Evolutionary conservation across 2,329 filamentous ascomycete species (phyloP), one percentile per base, ranked within the genome.

Genomic region (Corynespora cassiicola): DNA sequence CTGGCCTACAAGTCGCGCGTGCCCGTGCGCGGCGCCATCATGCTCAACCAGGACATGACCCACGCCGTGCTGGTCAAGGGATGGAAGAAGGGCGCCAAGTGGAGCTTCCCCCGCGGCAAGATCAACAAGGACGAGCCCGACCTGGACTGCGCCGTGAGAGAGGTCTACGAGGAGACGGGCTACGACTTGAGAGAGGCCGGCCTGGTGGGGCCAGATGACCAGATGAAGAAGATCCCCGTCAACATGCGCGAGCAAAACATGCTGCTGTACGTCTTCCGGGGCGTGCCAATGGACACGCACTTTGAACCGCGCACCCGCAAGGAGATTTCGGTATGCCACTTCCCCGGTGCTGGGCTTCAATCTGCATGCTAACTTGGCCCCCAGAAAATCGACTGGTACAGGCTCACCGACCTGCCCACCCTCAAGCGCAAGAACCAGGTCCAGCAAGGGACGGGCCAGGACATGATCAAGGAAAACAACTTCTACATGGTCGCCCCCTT

Each of bases 401-500:
- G 85, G 54, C 75, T 99, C 25, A 87, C 87, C 0, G 90, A 96
- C 45, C 78, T 99, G 17, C 92, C 94, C 1, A 89, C 88, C 0
- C 84, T 89, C 56, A 84, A 85, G 38, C 88, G 87, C 65, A 83
- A 78, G 52, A 74, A 74, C 9, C 77, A 81, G 37, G 78, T 83
- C n/a, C 78, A 82, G 29, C 78, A 85, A 33, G 72, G 68, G 10
- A 67, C 66, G 21, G 74, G 74, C 10, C 76, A 79, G 22, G 76
- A 80, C 9, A 70, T 72, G 19, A 70, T 81, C 9, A 88, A 86
- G 54, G 84, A 84, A 25, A 90, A 88, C 66, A 96, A 92, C 61
- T 97, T 96, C 66, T 99, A 96, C 71, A 96, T 97, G 89, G 94
- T 99, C 12, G 90, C 90, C 0, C 91, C 92, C 0, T 99, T 99